Percentiles rank a stretch among this genome's conserved stretches.
Evolutionary conservation across 164 flowering plant genomes (phyloP).

Genomic region (Liriodendron chinense): DNA sequence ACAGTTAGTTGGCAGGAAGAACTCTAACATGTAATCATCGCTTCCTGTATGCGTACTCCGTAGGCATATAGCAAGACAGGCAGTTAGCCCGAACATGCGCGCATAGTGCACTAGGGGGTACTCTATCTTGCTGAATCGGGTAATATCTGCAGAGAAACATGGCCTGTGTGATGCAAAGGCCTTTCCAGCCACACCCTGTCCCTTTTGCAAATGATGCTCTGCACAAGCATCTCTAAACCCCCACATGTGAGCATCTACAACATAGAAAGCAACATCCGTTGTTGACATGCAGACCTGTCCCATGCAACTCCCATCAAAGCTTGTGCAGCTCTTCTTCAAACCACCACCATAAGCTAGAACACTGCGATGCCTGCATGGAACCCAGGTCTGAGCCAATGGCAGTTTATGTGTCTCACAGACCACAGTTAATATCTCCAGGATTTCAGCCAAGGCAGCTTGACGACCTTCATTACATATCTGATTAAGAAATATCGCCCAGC

Average conservation of each 20-base stretch:
- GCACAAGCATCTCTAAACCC: constrained; percentile 94
- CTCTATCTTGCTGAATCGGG: constrained; percentile 73
- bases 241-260: constrained; percentile 92
- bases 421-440: constrained; percentile 75
- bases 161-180: constrained; percentile 62
- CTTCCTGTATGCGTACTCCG: constrained; percentile 69
- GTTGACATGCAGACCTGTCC: constrained; percentile 94
- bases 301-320: constrained; percentile 95
- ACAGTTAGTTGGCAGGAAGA: constrained; percentile 71
- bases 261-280: constrained; percentile 81
- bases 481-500: background rate
- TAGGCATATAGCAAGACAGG: constrained; percentile 82
- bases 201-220: constrained; percentile 92
- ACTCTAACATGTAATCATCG: constrained; percentile 88
- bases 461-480: constrained; percentile 95
- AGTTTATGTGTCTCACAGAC: constrained; percentile 85
- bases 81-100: constrained; percentile 67
- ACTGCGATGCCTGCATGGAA: constrained; percentile 88
- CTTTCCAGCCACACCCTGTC: constrained; percentile 90
- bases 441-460: constrained; percentile 81
- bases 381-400: constrained; percentile 99
- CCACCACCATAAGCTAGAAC: constrained; percentile 88
- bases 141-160: constrained; percentile 72
- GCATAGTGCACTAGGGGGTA: constrained; percentile 98
- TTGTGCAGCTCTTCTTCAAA: constrained; percentile 73